phyloP scores from a whole-genome alignment of 2,329 filamentous ascomycete genomes.

The Talaromyces sp. region DNA sequence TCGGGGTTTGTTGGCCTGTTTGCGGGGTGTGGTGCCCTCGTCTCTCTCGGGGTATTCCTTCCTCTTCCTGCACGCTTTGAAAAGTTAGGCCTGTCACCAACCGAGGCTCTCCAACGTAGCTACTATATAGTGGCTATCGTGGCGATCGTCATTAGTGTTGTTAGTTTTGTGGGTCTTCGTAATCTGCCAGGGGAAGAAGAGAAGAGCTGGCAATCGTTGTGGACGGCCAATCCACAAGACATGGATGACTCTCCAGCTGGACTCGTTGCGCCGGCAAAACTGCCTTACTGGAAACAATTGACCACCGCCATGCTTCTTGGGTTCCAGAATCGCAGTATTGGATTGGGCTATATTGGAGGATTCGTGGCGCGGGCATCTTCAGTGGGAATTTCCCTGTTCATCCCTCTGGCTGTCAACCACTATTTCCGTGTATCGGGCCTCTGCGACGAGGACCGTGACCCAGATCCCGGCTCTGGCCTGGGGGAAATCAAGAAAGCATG shows the following conservation, averaged over 20 bases:
- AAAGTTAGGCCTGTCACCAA: constrained; percentile 70
- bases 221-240: constrained; percentile 16
- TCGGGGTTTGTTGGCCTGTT: constrained; percentile 91
- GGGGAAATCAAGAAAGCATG: constrained; percentile 81
- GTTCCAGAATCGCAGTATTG: constrained; percentile 75
- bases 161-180: constrained; percentile 78
- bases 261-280: background rate
- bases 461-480: constrained; percentile 32
- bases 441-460: constrained; percentile 59
- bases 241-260: constrained; percentile 5
- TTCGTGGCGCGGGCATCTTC: constrained; percentile 94
- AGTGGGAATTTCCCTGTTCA: constrained; percentile 91
- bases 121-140: constrained; percentile 84
- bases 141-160: constrained; percentile 70
- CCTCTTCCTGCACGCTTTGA: constrained; percentile 83
- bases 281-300: constrained; percentile 57
- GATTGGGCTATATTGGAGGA: constrained; percentile 85
- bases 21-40: constrained; percentile 85
- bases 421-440: constrained; percentile 82
- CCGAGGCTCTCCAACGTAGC: constrained; percentile 74
- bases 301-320: constrained; percentile 69
- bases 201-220: constrained; percentile 69
- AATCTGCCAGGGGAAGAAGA: constrained; percentile 70
- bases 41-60: constrained; percentile 80
- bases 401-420: constrained; percentile 88